Conservation (phyloP, 2,329 filamentous ascomycete species). For the Bipolaris victoriae region DNA sequence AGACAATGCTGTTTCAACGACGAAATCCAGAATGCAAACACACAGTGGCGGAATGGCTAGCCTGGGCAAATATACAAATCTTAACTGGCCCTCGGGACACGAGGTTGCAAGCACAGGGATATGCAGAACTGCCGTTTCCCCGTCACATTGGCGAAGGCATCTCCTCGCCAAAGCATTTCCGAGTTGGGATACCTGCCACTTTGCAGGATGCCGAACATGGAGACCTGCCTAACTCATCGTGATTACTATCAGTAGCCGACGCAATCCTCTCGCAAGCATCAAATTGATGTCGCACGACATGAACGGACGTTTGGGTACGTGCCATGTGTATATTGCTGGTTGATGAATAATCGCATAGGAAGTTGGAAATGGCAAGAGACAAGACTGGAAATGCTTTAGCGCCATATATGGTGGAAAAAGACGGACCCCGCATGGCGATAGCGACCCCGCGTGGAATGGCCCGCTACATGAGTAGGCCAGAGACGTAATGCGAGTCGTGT, state of each 20-base stretch:
- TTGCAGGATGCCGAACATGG: slow-evolving; percentile 9
- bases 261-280: neutral
- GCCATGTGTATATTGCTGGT: neutral
- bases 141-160: slow-evolving; percentile 20
- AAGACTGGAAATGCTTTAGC: slow-evolving; percentile 23
- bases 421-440: slow-evolving; percentile 24
- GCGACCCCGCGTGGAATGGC: slow-evolving; percentile 15
- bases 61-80: slow-evolving; percentile 25
- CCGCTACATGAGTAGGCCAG: slow-evolving; percentile 10
- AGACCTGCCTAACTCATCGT: slow-evolving; percentile 5
- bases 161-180: slow-evolving; percentile 36
- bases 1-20: neutral
- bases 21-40: neutral
- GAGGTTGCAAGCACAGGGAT: slow-evolving; percentile 19
- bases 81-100: slow-evolving; percentile 24
- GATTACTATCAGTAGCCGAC: neutral
- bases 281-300: neutral
- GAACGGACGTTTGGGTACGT: neutral
- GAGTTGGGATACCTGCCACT: slow-evolving; percentile 33
- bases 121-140: slow-evolving; percentile 13
- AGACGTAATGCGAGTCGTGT: slow-evolving; percentile 4
- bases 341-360: neutral
- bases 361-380: neutral
- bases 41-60: neutral
- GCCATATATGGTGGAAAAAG: slow-evolving; percentile 16